Conservation (phyloP, 768 basidiomycete genomes). For the Suillus subaureus region DNA sequence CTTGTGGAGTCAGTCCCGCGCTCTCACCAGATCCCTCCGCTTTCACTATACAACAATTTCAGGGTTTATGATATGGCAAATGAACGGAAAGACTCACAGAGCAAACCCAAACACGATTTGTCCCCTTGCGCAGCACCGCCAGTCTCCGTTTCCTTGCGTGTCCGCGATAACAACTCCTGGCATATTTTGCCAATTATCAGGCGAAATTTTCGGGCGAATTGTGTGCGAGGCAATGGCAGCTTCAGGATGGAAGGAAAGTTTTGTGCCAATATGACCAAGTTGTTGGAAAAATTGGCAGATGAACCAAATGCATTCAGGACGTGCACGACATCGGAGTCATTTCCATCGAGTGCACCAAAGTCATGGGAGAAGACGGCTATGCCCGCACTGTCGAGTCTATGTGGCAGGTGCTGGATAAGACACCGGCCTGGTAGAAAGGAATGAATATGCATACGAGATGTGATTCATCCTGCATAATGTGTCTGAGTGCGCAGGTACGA, state of each 20-base stretch:
- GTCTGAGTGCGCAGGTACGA: not conserved
- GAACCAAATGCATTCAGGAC: constrained; percentile 27
- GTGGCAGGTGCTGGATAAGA: not conserved
- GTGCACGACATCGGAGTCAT: constrained; percentile 26
- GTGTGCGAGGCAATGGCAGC: constrained; percentile 34
- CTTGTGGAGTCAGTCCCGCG: not conserved
- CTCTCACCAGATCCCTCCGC: not conserved
- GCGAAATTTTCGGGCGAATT: constrained; percentile 28
- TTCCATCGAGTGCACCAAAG: constrained; percentile 44
- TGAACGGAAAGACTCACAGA: not conserved
- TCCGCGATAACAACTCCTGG: constrained; percentile 32
- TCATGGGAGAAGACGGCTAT: constrained; percentile 49
- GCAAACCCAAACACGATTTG: constrained; percentile 1
- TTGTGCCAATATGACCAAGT: constrained; percentile 22
- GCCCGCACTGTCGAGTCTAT: constrained; percentile 46
- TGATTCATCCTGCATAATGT: not conserved
- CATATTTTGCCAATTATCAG: constrained; percentile 37
- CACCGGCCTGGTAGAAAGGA: not conserved
- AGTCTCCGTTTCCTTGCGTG: constrained; percentile 35
- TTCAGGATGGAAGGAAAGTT: constrained; percentile 33
- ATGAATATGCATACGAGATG: not conserved
- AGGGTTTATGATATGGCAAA: not conserved
- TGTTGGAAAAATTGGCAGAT: constrained; percentile 16
- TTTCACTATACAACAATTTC: not conserved
- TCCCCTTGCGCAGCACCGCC: constrained; percentile 21